Base-by-base conservation (phyloP, 2,329 filamentous ascomycete genomes). In the Phialemoniopsis sp. region DNA sequence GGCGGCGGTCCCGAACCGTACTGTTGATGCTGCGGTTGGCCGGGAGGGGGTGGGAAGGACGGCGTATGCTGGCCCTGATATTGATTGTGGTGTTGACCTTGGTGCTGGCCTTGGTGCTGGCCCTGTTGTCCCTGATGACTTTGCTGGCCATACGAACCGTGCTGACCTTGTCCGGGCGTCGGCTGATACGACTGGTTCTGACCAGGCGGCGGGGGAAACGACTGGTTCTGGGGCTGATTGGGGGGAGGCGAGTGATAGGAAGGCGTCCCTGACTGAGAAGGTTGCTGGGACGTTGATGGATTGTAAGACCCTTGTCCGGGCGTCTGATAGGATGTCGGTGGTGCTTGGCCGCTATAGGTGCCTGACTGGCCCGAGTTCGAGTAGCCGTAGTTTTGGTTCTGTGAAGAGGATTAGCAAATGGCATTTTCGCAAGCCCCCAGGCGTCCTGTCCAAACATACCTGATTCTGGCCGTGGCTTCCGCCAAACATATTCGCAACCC, bases 331-430 rank as follows among this genome's bases (percentile, higher is more conserved):
- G 76, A 72, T 13, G 72, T 59, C n/a, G 78, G 75, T 12, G 83
- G 83, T 30, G 81, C 78, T 41, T 76, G 68, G 40, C 80, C 82
- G 44, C 66, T 72, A 57, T 86, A 87, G 29, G 70, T 68, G 33
- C 75, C 73, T 45, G 70, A 57, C 32, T 73, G 66, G 32, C 71
- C 72, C 4, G 68, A 58, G 50, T 75, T 75, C 16, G 77, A 78
- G 57, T 85, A 85, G 26, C 80, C 82, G 54, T 76, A 87, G 53
- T 73, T 76, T 46, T 79, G 71, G 43, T 66, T 64, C 66, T 75
- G 46, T 19, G 31, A 43, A 46, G 31, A 17, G 16, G 29, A 16
- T 30, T 13, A 36, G 44, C 35, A 21, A n/a, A 12, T 17, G 15
- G n/a, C 10, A 12, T 21, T 18, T 18, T 16, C 4, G 10, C 17